Conservation (phyloP, 768 basidiomycete species). For the Calvatia gigantea region DNA sequence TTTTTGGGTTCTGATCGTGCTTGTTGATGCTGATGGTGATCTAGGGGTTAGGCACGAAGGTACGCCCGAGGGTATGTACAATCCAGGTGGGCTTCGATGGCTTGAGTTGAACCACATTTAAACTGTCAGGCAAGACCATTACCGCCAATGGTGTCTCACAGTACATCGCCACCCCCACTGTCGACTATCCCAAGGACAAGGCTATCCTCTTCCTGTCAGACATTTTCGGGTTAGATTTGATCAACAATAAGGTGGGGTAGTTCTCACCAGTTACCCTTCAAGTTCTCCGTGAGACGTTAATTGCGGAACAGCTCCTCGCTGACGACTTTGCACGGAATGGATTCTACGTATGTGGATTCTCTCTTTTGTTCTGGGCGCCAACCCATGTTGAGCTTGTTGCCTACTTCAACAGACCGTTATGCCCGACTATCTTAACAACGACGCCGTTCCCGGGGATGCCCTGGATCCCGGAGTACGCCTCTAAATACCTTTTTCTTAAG, state of each 20-base stretch:
- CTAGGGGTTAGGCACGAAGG: conserved; percentile 52
- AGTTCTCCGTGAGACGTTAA: not conserved
- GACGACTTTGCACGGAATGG: conserved; percentile 45
- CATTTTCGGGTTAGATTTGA: conserved; percentile 44
- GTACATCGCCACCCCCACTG: conserved; percentile 52
- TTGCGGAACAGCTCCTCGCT: conserved; percentile 29
- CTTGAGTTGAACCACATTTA: not conserved
- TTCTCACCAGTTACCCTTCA: not conserved
- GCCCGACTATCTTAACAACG: conserved; percentile 12
- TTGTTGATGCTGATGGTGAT: not conserved
- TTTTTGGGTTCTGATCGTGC: not conserved
- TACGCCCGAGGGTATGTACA: conserved; percentile 34
- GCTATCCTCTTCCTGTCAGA: conserved; percentile 53
- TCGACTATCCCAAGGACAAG: conserved; percentile 51
- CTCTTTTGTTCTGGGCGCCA: not conserved
- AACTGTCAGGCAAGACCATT: conserved; percentile 40
- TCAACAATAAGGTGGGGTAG: conserved; percentile 42
- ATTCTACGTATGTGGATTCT: conserved; percentile 34
- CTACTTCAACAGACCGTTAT: conserved; percentile 2
- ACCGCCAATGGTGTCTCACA: conserved; percentile 42
- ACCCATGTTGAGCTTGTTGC: not conserved
- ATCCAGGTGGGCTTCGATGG: not conserved
- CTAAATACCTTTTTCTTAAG: not conserved
- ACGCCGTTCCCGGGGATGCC: conserved; percentile 10
- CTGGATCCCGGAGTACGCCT: conserved; percentile 1